phyloP scores from a whole-genome alignment of 495 filamentous ascomycete species.

The Daldinia decipiens region DNA sequence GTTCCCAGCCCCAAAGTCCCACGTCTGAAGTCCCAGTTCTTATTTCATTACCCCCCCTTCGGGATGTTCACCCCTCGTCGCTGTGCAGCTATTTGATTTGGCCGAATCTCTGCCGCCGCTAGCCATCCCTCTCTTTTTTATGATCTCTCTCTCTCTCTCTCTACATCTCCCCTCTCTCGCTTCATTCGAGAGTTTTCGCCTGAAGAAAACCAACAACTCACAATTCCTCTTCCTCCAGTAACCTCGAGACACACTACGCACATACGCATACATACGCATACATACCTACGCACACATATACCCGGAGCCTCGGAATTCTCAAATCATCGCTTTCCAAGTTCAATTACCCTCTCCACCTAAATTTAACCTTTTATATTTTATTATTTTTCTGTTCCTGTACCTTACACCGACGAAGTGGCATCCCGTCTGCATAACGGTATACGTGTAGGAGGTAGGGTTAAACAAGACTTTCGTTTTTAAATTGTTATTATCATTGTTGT shows the following conservation, averaged over 20 bases:
- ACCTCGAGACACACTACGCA: slow-evolving; percentile 40
- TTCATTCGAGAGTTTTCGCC: slow-evolving; percentile 20
- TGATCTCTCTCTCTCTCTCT: slow-evolving; percentile 3
- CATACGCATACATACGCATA: slow-evolving; percentile 24
- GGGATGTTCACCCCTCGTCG: slow-evolving; percentile 27
- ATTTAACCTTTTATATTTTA: slow-evolving; percentile 16
- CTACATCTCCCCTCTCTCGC: slow-evolving; percentile 1
- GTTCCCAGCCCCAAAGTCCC: background rate
- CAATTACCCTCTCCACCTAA: slow-evolving; percentile 25
- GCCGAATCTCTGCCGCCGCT: slow-evolving; percentile 44
- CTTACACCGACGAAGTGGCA: slow-evolving; percentile 37
- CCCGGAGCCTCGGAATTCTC: slow-evolving; percentile 34
- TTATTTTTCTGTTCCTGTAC: slow-evolving; percentile 36
- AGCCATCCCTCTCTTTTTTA: slow-evolving; percentile 23
- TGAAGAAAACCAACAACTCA: slow-evolving; percentile 35
- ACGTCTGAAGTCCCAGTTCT: slow-evolving; percentile 1
- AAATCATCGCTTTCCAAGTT: slow-evolving; percentile 40
- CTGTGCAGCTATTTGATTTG: slow-evolving; percentile 42
- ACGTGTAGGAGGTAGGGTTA: slow-evolving; percentile 37
- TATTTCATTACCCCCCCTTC: slow-evolving; percentile 10
- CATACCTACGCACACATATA: slow-evolving; percentile 28
- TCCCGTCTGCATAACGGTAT: slow-evolving; percentile 27
- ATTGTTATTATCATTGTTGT: background rate
- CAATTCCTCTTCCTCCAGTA: slow-evolving; percentile 36
- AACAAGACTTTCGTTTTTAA: slow-evolving; percentile 27